Percentiles rank a stretch among this genome's conserved stretches.
Evolutionary conservation across 768 basidiomycete genomes (phyloP).

Genomic region (Kwoniella bestiolae): DNA sequence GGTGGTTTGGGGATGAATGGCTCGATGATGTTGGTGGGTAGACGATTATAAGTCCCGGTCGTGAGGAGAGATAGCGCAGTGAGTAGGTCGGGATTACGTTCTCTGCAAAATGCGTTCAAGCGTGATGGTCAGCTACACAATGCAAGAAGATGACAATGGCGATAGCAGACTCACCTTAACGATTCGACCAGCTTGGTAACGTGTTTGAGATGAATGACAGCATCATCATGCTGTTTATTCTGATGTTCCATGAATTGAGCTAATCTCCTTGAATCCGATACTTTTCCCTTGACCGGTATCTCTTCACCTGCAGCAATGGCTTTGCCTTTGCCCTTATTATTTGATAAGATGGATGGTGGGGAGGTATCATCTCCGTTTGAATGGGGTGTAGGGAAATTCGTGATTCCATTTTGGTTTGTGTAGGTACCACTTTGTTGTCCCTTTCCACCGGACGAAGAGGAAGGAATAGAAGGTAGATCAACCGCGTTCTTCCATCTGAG

Average conservation of each 20-base stretch:
- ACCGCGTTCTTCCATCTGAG: constrained; percentile 50
- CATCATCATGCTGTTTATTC: constrained; percentile 72
- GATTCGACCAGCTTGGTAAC: constrained; percentile 73
- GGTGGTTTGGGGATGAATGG: constrained; percentile 68
- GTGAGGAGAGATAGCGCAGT: constrained; percentile 89
- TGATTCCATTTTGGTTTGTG: constrained; percentile 1
- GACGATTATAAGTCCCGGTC: constrained; percentile 79
- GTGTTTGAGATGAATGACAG: constrained; percentile 67
- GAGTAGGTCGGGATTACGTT: constrained; percentile 89
- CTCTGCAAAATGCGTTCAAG: constrained; percentile 60
- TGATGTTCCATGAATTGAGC: constrained; percentile 46
- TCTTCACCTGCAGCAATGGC: constrained; percentile 22
- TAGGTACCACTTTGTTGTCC: background rate
- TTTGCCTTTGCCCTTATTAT: constrained; percentile 36
- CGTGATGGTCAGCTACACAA: constrained; percentile 2
- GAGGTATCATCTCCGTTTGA: constrained; percentile 40
- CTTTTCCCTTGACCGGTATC: constrained; percentile 30
- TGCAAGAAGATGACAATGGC: background rate
- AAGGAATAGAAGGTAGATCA: constrained; percentile 23
- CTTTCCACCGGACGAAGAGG: background rate
- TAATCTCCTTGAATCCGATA: constrained; percentile 49
- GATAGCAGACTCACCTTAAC: constrained; percentile 67
- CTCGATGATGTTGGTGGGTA: constrained; percentile 84
- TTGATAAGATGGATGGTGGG: constrained; percentile 25
- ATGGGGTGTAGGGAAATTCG: constrained; percentile 48